Evolutionary conservation across 75 land plant species (phyloP).

Genomic region (Cryptomeria japonica): DNA sequence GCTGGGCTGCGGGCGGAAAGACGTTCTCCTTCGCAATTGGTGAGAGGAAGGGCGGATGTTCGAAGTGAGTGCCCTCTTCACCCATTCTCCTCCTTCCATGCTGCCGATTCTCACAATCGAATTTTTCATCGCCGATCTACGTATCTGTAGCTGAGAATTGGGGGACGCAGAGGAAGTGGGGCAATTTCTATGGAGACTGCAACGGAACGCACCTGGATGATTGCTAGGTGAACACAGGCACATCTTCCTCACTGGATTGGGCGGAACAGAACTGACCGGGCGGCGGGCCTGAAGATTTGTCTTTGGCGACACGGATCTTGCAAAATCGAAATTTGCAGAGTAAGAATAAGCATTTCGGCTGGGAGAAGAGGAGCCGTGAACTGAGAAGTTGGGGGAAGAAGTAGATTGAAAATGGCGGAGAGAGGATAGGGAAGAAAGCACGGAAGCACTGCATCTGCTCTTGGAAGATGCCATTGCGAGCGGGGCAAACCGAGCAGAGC

Average conservation of each 20-base stretch:
- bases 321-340: too few relatives aligned
- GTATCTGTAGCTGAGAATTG: constrained; percentile 26
- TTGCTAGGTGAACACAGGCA: constrained; percentile 63
- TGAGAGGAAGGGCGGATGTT: constrained; percentile 59
- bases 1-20: constrained; percentile 47
- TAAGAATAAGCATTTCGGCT: too few relatives aligned
- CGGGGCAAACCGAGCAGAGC: too few relatives aligned
- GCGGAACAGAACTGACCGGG: too few relatives aligned
- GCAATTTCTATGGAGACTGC: constrained; percentile 33
- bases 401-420: too few relatives aligned
- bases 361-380: too few relatives aligned
- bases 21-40: constrained; percentile 40
- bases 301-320: too few relatives aligned
- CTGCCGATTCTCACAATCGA: constrained; percentile 58
- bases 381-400: too few relatives aligned
- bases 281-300: too few relatives aligned
- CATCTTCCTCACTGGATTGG: constrained; percentile 2
- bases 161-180: constrained; percentile 3
- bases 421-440: too few relatives aligned
- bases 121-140: constrained; percentile 64
- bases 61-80: constrained; percentile 51
- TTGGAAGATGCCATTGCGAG: too few relatives aligned
- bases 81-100: constrained; percentile 49
- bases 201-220: constrained; percentile 59
- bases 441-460: too few relatives aligned